Evolutionary conservation across 2,329 filamentous ascomycete species (phyloP), one percentile per base, ranked within the genome.

Genomic region (Penicillium corylophilum): DNA sequence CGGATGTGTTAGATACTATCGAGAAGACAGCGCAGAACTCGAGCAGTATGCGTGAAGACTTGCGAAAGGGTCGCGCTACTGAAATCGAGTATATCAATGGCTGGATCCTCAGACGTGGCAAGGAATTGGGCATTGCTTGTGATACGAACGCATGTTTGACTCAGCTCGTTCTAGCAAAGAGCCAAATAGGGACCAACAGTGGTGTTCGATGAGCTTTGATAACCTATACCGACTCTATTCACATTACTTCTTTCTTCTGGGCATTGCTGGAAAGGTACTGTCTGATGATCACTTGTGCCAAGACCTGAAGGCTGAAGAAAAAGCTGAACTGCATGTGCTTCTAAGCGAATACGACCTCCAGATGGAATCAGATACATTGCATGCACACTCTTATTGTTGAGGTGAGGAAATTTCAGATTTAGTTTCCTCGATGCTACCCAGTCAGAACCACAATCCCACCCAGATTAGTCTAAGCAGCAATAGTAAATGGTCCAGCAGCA

Each of bases 401-500:
- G 33, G 5, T 4, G 7, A 35, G n/a, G 4, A 35, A 7, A 18
- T 4, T 35, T 18, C 4, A 35, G 13, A 33, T n/a, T 33, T n/a
- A 18, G 9, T 20, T 10, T 8, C 18, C 9, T 38, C 35, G 18
- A 38, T 7, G 18, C 35, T 22, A 22, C 9, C 20, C 18, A 5
- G 16, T 38, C 35, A 12, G 4, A 12, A 38, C 9, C 18, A 12
- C 12, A 6, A 38, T 20, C 9, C 9, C 18, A 12, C 16, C 16
- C 9, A 20, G 3, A 38, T 20, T 13, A 15, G 40, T 46, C 50
- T 63, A 64, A 23, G 43, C 52, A 15, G 24, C 26, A 43, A 68
- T 60, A 0, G 54, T 59, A 44, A 68, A 67, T 8, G 65, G 65
- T 0, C 66, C 66, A 16, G 61, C 57, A 20, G 62, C 62, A 43